Evolutionary conservation across 768 basidiomycete genomes (phyloP), one percentile per base, ranked within the genome.

Genomic region (Lentinula aciculospora): DNA sequence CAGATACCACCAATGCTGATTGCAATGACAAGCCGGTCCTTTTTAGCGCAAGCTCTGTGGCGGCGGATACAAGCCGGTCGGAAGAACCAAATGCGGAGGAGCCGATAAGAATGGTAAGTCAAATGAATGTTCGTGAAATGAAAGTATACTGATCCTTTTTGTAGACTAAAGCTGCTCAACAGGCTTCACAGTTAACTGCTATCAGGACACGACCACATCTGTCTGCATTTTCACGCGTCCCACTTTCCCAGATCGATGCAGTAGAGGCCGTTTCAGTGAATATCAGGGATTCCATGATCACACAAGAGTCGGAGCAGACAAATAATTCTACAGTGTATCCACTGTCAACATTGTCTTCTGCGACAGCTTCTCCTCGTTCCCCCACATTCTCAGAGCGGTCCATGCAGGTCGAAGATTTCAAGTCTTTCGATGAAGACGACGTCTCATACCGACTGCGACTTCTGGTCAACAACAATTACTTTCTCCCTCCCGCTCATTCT

Each of bases 401-500:
- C 46, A 72, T 74, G 23, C 70, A 76, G n/a, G 67, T 74, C 17
- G 78, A 74, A 34, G 80, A 74, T 47, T 68, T 75, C 27, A 77
- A 81, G 61, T 79, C 76, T 53, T 83, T 79, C 62, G 78, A 83
- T 63, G 78, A 80, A 21, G 91, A 94, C 69, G 92, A 94, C 65
- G 90, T 93, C 39, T 84, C 89, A 19, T 90, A 91, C 72, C 87
- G 92, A 23, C 81, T 94, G 19, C 86, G 85, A 39, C 79, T 94
- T 54, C 81, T 94, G 39, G 86, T 94, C 55, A 89, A 87, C 68
- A 94, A 94, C 71, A 92, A 79, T 66, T 94, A 94, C 68, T 94
- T 90, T 66, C 83, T 94, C 36, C 92, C 92, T 3, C 92, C 92
- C 9, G 91, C 92, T 0, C 92, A 94, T 65, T 79, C 84, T 40